Evolutionary conservation across 2,329 filamentous ascomycete genomes (phyloP).

Genomic region (Chalaropsis ovoidea): DNA sequence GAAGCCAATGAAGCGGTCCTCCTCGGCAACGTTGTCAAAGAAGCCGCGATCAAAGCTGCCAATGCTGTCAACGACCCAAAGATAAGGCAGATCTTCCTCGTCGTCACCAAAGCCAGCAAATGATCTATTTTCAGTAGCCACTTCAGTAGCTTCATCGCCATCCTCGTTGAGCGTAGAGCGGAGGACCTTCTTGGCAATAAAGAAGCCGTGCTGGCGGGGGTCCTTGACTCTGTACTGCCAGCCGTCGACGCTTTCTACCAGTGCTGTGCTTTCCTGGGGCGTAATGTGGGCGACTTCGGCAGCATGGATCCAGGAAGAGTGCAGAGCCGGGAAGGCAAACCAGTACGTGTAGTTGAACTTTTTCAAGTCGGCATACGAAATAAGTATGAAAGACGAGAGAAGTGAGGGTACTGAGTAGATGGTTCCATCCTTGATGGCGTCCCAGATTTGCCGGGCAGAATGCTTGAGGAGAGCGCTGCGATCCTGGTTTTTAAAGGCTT

Average conservation of each 20-base stretch:
- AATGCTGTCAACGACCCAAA: slow-evolving; percentile 69
- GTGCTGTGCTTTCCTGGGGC: slow-evolving; percentile 59
- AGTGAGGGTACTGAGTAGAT: slow-evolving; percentile 93
- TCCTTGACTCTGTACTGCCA: slow-evolving; percentile 75
- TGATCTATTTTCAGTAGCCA: slow-evolving; percentile 40
- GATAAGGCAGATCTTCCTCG: slow-evolving; percentile 44
- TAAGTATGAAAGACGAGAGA: slow-evolving; percentile 74
- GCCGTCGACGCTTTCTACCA: slow-evolving; percentile 75
- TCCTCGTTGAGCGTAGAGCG: slow-evolving; percentile 26
- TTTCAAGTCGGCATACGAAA: slow-evolving; percentile 92
- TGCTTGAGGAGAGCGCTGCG: slow-evolving; percentile 32
- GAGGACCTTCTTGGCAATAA: slow-evolving; percentile 68
- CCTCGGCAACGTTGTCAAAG: slow-evolving; percentile 60
- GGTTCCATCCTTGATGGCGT: slow-evolving; percentile 90
- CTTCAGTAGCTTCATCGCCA: slow-evolving; percentile 31
- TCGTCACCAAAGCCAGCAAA: slow-evolving; percentile 38
- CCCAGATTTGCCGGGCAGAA: slow-evolving; percentile 63
- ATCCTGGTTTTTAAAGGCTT: slow-evolving; percentile 80
- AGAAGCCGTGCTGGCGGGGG: slow-evolving; percentile 81
- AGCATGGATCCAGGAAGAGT: slow-evolving; percentile 68
- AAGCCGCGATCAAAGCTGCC: slow-evolving; percentile 77
- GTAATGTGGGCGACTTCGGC: slow-evolving; percentile 48
- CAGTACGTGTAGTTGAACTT: slow-evolving; percentile 98
- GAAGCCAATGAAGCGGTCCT: slow-evolving; percentile 76
- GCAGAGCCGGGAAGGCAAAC: slow-evolving; percentile 90